These are phyloP conservation scores for Sarcocystis neurona DNA, from an alignment of 169 alveolate genomes.

Conservation along the genomic window DNA sequence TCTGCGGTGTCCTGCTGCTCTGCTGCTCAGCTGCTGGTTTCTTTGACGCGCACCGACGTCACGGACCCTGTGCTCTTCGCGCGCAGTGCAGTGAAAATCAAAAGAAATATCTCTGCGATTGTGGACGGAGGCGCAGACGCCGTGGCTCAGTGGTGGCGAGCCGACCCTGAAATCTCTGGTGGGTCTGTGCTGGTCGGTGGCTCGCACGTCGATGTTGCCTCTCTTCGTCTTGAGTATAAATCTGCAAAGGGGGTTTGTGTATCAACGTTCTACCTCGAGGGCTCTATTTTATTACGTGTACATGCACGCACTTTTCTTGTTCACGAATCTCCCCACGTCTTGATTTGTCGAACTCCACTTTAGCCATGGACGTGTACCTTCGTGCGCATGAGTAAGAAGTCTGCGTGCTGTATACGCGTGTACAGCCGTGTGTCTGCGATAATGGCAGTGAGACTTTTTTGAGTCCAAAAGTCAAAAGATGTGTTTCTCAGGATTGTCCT, in stretches of 20 bases:
- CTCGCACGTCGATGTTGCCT: neutral
- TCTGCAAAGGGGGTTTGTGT: neutral
- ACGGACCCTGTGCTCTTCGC: constrained; percentile 16
- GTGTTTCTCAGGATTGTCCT: too few relatives aligned
- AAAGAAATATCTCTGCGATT: neutral
- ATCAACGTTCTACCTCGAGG: neutral
- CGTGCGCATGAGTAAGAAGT: too few relatives aligned
- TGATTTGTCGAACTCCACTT: too few relatives aligned
- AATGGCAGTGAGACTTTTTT: too few relatives aligned
- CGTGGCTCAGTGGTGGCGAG: neutral
- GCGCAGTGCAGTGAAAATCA: constrained; percentile 14
- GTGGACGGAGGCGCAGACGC: neutral
- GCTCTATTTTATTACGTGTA: neutral
- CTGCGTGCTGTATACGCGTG: too few relatives aligned
- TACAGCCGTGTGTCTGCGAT: too few relatives aligned
- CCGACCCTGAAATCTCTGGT: neutral
- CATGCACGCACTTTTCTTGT: neutral
- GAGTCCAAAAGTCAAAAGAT: too few relatives aligned
- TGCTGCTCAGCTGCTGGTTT: constrained; percentile 10
- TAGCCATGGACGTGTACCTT: too few relatives aligned
- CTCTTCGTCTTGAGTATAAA: neutral
- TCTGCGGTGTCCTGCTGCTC: neutral
- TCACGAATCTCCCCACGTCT: too few relatives aligned
- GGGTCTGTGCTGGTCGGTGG: neutral
- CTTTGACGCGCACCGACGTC: neutral